Conservation (phyloP, 2,329 filamentous ascomycete genomes). For the Cercospora berteroae region DNA sequence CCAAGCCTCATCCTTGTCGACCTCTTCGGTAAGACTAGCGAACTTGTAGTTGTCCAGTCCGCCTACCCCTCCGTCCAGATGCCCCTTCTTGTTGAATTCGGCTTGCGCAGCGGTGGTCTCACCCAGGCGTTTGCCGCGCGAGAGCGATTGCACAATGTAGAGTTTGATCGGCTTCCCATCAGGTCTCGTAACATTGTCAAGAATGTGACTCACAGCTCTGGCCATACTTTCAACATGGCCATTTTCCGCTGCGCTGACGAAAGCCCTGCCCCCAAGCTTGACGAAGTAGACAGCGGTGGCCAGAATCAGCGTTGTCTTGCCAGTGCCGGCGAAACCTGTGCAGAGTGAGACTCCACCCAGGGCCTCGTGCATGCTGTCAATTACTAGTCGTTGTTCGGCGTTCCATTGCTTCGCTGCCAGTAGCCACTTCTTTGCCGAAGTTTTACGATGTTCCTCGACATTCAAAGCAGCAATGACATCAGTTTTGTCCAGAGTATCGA, state of each 20-base stretch:
- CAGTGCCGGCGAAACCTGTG: not conserved
- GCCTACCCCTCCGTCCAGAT: not conserved
- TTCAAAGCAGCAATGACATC: not conserved
- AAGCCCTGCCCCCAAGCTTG: not conserved
- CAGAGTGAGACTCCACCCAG: not conserved
- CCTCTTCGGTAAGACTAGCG: too few relatives aligned
- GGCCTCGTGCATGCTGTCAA: not conserved
- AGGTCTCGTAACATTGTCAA: not conserved
- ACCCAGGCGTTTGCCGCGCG: not conserved
- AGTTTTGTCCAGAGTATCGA: not conserved
- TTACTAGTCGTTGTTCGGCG: not conserved
- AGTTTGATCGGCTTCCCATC: not conserved
- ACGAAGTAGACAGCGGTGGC: not conserved
- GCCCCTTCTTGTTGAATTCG: not conserved
- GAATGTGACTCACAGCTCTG: not conserved
- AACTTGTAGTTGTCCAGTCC: not conserved
- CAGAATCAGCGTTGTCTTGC: slow-evolving; percentile 3
- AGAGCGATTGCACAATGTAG: not conserved
- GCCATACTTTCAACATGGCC: not conserved
- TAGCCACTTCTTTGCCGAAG: not conserved
- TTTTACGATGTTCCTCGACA: not conserved
- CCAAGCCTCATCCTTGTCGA: too few relatives aligned
- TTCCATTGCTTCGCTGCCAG: not conserved
- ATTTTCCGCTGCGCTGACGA: not conserved
- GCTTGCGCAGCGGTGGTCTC: not conserved